Evolutionary conservation across 2,329 filamentous ascomycete species (phyloP), one percentile per base, ranked within the genome.

Genomic region (Ceratocystis cacaofunesta): DNA sequence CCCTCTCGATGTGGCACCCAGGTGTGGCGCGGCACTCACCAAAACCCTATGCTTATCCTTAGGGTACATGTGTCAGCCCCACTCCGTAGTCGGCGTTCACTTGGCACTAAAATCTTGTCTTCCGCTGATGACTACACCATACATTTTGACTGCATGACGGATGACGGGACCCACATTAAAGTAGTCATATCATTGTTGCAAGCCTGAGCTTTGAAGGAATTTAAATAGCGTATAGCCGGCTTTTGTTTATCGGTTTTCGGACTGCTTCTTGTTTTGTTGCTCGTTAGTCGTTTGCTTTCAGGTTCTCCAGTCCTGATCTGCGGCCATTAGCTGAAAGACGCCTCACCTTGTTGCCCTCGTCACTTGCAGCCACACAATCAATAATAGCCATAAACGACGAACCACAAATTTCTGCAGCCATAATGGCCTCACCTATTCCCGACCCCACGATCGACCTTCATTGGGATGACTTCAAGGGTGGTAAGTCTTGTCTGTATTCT

Each of bases 361-460:
- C n/a, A 7, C 46, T 5, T 15, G 6, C 55, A 30, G 2, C 28
- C 30, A 36, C 55, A 58, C 25, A 25, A 6, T 19, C 25, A 25
- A 6, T 19, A 15, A 32, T n/a, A 58, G 55, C 15, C 17, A 19
- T 22, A 57, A n/a, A 17, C 52, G 15, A 25, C 48, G 19, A 17
- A 52, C 48, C 48, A 19, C 48, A 50, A 10, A 50, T 25, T 10
- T 28, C 19, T 5, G 48, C 48, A 25, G 19, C 22, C 66, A 67
- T 19, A 28, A 67, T 67, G 66, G 63, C 61, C 46, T 66, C 68
- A 60, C 65, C 63, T 61, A 64, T 84, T 36, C 87, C 86, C 10
- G 85, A 88, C 74, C 86, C 87, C 58, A 87, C 85, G 0, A 76
- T 77, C 63, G 83, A 87, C 74, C 81, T 89, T 63, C 77, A 86